These are phyloP conservation scores for Cercospora berteroae DNA, from an alignment of 2,329 filamentous ascomycete species.

Conservation along the genomic window DNA sequence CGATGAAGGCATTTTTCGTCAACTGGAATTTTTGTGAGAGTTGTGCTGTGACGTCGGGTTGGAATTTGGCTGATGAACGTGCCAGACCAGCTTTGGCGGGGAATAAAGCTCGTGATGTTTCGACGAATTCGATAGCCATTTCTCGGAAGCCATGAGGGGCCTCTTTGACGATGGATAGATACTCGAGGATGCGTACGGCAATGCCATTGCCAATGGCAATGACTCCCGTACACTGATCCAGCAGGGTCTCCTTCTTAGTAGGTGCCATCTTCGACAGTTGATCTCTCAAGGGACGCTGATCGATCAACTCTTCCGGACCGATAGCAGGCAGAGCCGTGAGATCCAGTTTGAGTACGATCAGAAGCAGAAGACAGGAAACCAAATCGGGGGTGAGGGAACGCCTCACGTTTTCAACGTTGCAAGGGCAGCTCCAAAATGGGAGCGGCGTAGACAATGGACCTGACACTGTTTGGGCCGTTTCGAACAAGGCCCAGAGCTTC, in stretches of 20 bases:
- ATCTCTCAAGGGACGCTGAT: neutral
- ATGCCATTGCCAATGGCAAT: slow-evolving; percentile 63
- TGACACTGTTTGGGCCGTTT: neutral
- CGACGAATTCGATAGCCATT: slow-evolving; percentile 65
- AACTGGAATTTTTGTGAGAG: slow-evolving; percentile 63
- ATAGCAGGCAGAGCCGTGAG: slow-evolving; percentile 1
- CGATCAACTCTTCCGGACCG: slow-evolving; percentile 4
- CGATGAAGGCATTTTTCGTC: slow-evolving; percentile 60
- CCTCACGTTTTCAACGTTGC: neutral
- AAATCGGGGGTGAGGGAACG: slow-evolving; percentile 6
- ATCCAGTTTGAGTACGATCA: slow-evolving; percentile 3
- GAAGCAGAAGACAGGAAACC: slow-evolving; percentile 1
- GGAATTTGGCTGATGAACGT: slow-evolving; percentile 55
- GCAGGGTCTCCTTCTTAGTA: slow-evolving; percentile 41
- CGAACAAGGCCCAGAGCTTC: slow-evolving; percentile 6
- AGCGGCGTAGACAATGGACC: slow-evolving; percentile 1
- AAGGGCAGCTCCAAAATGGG: neutral
- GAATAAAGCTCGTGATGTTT: slow-evolving; percentile 64
- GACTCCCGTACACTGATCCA: slow-evolving; percentile 58
- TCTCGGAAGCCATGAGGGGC: slow-evolving; percentile 57
- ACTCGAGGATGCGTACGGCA: slow-evolving; percentile 64
- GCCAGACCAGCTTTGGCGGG: slow-evolving; percentile 65
- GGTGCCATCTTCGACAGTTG: slow-evolving; percentile 21
- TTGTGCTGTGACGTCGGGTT: slow-evolving; percentile 61
- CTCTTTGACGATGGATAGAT: slow-evolving; percentile 57